phyloP scores from a whole-genome alignment of 2,329 filamentous ascomycete species.

The Phialemoniopsis sp. region DNA sequence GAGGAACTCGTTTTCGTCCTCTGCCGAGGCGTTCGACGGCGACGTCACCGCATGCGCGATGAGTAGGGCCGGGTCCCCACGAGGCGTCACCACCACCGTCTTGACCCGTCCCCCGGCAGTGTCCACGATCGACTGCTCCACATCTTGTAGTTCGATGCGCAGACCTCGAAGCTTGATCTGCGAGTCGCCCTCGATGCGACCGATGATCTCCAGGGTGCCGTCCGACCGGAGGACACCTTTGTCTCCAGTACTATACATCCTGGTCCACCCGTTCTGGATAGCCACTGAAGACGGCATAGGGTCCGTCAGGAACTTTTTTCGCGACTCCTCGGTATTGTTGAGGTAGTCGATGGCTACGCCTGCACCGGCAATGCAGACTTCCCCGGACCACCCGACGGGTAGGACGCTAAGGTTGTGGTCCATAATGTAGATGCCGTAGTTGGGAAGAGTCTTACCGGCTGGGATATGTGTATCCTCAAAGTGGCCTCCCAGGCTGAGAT shows the following conservation, averaged over 20 bases:
- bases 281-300: constrained; percentile 11
- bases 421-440: constrained; percentile 30
- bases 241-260: constrained; percentile 32
- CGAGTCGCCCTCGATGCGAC: constrained; percentile 28
- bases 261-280: constrained; percentile 10
- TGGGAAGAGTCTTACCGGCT: constrained; percentile 22
- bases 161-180: constrained; percentile 35
- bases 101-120: background rate
- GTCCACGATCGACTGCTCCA: constrained; percentile 15
- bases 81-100: constrained; percentile 1
- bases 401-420: constrained; percentile 25
- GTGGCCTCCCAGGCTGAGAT: constrained; percentile 1
- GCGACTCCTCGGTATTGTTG: constrained; percentile 12
- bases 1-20: constrained; percentile 2
- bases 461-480: constrained; percentile 3
- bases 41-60: constrained; percentile 2
- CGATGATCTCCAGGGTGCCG: constrained; percentile 23
- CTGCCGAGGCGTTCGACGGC: background rate
- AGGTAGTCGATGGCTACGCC: constrained; percentile 26
- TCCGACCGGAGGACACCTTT: constrained; percentile 21
- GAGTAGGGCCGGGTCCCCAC: background rate
- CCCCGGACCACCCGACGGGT: constrained; percentile 32
- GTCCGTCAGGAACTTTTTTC: constrained; percentile 15
- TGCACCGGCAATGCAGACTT: constrained; percentile 31
- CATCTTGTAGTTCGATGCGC: constrained; percentile 38